Evolutionary conservation across 2,329 filamentous ascomycete genomes (phyloP).

Genomic region (Aspergillus carbonarius): DNA sequence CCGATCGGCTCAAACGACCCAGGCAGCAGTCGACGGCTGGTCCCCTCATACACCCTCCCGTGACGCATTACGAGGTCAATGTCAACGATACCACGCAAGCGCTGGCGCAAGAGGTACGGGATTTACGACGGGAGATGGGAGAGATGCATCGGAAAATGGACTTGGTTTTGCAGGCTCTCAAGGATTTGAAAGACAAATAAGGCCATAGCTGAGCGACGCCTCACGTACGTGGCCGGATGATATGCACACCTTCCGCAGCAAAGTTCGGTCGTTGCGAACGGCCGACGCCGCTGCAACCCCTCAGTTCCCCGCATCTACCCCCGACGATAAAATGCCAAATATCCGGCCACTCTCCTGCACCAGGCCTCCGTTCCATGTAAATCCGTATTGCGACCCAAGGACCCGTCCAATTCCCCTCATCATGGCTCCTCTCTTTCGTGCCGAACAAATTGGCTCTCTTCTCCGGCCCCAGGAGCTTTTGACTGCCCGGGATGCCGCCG

Average conservation of each 20-base stretch:
- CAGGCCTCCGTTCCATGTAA: too few relatives aligned
- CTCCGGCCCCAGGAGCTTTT: conserved; percentile 23
- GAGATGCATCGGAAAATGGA: neutral
- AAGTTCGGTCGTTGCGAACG: neutral
- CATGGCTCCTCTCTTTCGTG: conserved; percentile 18
- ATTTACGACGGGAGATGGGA: neutral
- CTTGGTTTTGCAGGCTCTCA: neutral
- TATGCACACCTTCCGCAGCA: too few relatives aligned
- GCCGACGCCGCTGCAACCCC: neutral
- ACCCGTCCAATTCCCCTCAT: neutral
- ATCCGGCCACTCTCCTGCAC: too few relatives aligned
- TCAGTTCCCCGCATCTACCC: neutral
- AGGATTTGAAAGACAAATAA: neutral
- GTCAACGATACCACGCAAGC: neutral
- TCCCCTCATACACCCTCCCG: neutral
- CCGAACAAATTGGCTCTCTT: conserved; percentile 29
- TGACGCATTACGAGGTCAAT: neutral
- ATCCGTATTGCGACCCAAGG: too few relatives aligned
- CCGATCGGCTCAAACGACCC: neutral
- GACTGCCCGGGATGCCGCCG: conserved; percentile 14
- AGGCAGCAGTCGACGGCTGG: neutral
- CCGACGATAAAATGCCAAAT: neutral
- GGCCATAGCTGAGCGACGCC: neutral
- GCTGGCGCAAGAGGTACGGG: neutral
- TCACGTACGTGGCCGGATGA: too few relatives aligned